phyloP scores from a whole-genome alignment of 1,284 basidiomycete genomes.

The Pseudozyma sp. region DNA sequence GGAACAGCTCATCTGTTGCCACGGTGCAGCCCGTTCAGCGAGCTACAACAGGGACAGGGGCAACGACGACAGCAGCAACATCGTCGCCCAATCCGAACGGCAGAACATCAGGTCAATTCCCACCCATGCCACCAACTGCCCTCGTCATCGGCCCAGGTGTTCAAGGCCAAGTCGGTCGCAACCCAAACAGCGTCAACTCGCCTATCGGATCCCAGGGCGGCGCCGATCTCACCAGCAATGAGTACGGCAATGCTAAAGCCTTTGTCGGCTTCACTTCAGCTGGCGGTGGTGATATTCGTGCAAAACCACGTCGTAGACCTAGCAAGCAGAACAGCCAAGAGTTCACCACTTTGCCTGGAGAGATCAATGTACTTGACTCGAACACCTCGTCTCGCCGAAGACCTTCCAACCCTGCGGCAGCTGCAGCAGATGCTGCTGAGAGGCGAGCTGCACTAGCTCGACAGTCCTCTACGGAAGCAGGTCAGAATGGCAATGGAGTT shows the following conservation, averaged over 20 bases:
- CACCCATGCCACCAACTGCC: slow-evolving; percentile 57
- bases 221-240: slow-evolving; percentile 23
- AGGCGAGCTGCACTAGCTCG: slow-evolving; percentile 34
- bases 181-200: slow-evolving; percentile 26
- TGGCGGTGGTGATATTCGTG: slow-evolving; percentile 27
- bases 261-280: slow-evolving; percentile 60
- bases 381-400: slow-evolving; percentile 3
- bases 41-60: slow-evolving; percentile 4
- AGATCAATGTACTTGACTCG: slow-evolving; percentile 13
- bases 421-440: slow-evolving; percentile 55
- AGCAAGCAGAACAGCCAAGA: slow-evolving; percentile 38
- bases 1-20: slow-evolving; percentile 24
- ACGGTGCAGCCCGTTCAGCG: slow-evolving; percentile 28
- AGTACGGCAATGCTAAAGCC: slow-evolving; percentile 54
- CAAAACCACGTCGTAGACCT: slow-evolving; percentile 20
- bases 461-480: slow-evolving; percentile 10
- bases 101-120: slow-evolving; percentile 22
- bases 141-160: slow-evolving; percentile 64
- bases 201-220: slow-evolving; percentile 41
- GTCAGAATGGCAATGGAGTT: slow-evolving; percentile 1
- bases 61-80: slow-evolving; percentile 13
- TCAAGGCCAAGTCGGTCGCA: slow-evolving; percentile 58
- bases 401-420: slow-evolving; percentile 35
- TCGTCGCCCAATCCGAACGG: slow-evolving; percentile 34
- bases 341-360: background rate